Percentiles rank a stretch among this genome's conserved stretches.
Conservation (phyloP, 2,329 filamentous ascomycete species). For the Blumeria hordei region DNA sequence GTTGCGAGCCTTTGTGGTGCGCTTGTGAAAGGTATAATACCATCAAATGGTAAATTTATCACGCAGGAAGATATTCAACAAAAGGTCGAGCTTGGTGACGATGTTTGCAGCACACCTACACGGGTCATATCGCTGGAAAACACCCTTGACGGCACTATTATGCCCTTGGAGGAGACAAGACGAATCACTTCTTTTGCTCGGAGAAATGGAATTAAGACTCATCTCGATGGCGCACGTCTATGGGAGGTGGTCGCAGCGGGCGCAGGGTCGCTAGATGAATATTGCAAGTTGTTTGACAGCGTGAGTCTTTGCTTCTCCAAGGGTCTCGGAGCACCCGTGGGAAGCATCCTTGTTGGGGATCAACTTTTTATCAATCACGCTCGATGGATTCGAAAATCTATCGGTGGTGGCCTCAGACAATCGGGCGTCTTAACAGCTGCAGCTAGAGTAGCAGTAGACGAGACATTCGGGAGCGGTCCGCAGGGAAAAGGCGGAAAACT, state of each 20-base stretch:
- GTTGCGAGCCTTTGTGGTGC: slow-evolving; percentile 48
- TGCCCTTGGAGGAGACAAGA: slow-evolving; percentile 47
- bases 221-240: slow-evolving; percentile 56
- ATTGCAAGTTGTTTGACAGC: slow-evolving; percentile 44
- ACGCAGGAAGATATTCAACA: slow-evolving; percentile 39
- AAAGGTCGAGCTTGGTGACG: slow-evolving; percentile 35
- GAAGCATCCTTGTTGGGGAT: slow-evolving; percentile 43
- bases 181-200: slow-evolving; percentile 47
- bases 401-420: slow-evolving; percentile 59
- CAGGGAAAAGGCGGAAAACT: slow-evolving; percentile 37
- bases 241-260: slow-evolving; percentile 61
- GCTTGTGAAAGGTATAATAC: slow-evolving; percentile 38
- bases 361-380: slow-evolving; percentile 34
- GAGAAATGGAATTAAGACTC: slow-evolving; percentile 39
- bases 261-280: slow-evolving; percentile 41
- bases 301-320: slow-evolving; percentile 63
- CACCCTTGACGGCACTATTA: slow-evolving; percentile 55
- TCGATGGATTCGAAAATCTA: slow-evolving; percentile 55
- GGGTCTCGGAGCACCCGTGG: slow-evolving; percentile 59
- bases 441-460: slow-evolving; percentile 52
- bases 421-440: slow-evolving; percentile 53
- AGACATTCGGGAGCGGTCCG: slow-evolving; percentile 42
- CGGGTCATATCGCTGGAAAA: slow-evolving; percentile 68
- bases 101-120: slow-evolving; percentile 61
- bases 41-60: slow-evolving; percentile 42